A percentile compares a stretch with the other conserved stretches of the same genome.
phyloP scores from a whole-genome alignment of 1,284 basidiomycete species.

The Tilletia walkeri region DNA sequence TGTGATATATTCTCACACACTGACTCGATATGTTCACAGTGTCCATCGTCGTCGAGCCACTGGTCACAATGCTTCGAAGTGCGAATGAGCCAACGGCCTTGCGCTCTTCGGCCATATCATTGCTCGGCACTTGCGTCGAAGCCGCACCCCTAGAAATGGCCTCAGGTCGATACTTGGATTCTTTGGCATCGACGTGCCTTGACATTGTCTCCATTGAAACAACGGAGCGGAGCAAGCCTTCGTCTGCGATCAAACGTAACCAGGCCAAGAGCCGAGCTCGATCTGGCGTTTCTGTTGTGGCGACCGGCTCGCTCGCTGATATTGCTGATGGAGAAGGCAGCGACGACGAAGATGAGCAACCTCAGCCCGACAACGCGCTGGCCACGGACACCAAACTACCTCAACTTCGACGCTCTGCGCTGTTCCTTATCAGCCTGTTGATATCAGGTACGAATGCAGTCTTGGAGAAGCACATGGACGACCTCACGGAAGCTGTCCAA shows the following conservation, averaged over 20 bases:
- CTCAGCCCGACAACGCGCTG: conserved; percentile 3
- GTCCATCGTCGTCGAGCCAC: conserved; percentile 33
- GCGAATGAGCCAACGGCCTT: conserved; percentile 39
- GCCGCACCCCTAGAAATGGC: conserved; percentile 39
- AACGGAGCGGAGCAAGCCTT: conserved; percentile 20
- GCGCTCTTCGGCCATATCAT: conserved; percentile 43
- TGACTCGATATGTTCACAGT: conserved; percentile 9
- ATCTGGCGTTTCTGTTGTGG: conserved; percentile 18
- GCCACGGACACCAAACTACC: conserved; percentile 38
- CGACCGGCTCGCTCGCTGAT: conserved; percentile 17
- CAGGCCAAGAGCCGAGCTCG: background rate
- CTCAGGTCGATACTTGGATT: conserved; percentile 24
- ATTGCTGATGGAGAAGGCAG: conserved; percentile 24
- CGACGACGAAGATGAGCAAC: conserved; percentile 24
- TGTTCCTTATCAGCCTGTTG: conserved; percentile 42
- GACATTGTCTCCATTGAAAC: conserved; percentile 44
- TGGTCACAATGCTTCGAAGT: conserved; percentile 41
- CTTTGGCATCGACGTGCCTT: conserved; percentile 35
- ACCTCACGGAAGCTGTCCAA: background rate
- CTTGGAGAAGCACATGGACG: conserved; percentile 18
- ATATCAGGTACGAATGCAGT: conserved; percentile 30
- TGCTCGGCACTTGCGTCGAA: conserved; percentile 52
- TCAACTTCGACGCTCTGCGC: conserved; percentile 44
- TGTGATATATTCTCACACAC: background rate
- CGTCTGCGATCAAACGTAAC: background rate